Evolutionary conservation across 768 basidiomycete species (phyloP).

Genomic region (Gyrodon lividus): DNA sequence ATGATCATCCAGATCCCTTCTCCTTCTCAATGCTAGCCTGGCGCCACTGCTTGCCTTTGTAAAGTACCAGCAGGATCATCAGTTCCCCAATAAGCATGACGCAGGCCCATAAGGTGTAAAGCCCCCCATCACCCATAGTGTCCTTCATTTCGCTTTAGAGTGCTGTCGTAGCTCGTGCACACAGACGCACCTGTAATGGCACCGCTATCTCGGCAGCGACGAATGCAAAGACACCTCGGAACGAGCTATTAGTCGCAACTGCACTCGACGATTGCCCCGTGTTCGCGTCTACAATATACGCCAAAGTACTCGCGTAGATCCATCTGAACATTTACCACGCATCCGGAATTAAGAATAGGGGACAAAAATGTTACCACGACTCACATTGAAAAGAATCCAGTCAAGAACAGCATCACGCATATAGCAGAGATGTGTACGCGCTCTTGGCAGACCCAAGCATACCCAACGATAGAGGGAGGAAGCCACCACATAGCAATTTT

Average conservation of each 20-base stretch:
- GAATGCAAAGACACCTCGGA: slow-evolving; percentile 69
- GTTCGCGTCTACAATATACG: slow-evolving; percentile 88
- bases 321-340: slow-evolving; percentile 31
- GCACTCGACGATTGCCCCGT: slow-evolving; percentile 76
- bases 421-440: slow-evolving; percentile 66
- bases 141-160: slow-evolving; percentile 9
- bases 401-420: slow-evolving; percentile 68
- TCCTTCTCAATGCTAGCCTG: slow-evolving; percentile 47
- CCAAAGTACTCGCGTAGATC: slow-evolving; percentile 67
- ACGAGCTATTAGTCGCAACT: slow-evolving; percentile 72
- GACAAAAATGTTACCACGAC: slow-evolving; percentile 21
- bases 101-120: slow-evolving; percentile 50
- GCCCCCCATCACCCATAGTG: slow-evolving; percentile 29
- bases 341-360: background rate
- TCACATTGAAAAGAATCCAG: slow-evolving; percentile 71
- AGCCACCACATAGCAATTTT: slow-evolving; percentile 48
- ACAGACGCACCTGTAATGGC: slow-evolving; percentile 51
- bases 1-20: too few species aligned
- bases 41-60: slow-evolving; percentile 64
- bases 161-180: background rate
- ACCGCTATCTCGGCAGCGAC: slow-evolving; percentile 74
- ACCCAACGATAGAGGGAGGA: slow-evolving; percentile 61
- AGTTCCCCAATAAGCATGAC: slow-evolving; percentile 54
- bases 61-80: slow-evolving; percentile 58
- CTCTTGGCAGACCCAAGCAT: slow-evolving; percentile 73